Evolutionary conservation across 2,329 filamentous ascomycete species (phyloP).

Genomic region (Monilinia laxa): DNA sequence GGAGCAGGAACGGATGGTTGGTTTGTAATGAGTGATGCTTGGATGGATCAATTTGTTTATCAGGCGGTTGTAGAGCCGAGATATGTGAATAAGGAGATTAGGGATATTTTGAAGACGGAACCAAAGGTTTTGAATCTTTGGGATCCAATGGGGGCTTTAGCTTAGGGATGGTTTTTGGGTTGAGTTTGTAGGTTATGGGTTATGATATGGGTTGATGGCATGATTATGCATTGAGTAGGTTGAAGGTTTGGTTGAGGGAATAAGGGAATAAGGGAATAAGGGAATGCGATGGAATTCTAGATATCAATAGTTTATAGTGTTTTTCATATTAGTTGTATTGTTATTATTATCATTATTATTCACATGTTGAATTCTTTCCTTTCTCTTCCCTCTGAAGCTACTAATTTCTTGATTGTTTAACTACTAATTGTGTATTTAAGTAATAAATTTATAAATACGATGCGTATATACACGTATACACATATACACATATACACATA

Average conservation of each 20-base stretch:
- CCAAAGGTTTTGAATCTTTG: slow-evolving; percentile 71
- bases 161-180: slow-evolving; percentile 43
- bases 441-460: too few species aligned
- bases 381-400: too few species aligned
- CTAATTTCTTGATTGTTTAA: too few species aligned
- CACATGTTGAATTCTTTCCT: too few species aligned
- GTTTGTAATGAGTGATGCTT: slow-evolving; percentile 84
- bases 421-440: too few species aligned
- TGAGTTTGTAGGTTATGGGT: background rate
- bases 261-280: too few species aligned
- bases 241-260: background rate
- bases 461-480: too few species aligned
- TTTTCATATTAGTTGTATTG: too few species aligned
- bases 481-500: too few species aligned
- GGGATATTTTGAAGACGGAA: slow-evolving; percentile 68
- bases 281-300: too few species aligned
- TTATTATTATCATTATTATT: too few species aligned
- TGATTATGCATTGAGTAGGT: background rate
- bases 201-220: background rate
- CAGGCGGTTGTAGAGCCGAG: slow-evolving; percentile 80
- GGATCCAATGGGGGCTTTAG: slow-evolving; percentile 78
- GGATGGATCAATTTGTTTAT: slow-evolving; percentile 80
- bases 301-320: too few species aligned
- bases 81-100: slow-evolving; percentile 63
- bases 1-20: slow-evolving; percentile 72